Percentiles rank a stretch among this genome's conserved stretches.
Conservation (phyloP, 2,329 filamentous ascomycete species). For the Apiospora pterosperma region DNA sequence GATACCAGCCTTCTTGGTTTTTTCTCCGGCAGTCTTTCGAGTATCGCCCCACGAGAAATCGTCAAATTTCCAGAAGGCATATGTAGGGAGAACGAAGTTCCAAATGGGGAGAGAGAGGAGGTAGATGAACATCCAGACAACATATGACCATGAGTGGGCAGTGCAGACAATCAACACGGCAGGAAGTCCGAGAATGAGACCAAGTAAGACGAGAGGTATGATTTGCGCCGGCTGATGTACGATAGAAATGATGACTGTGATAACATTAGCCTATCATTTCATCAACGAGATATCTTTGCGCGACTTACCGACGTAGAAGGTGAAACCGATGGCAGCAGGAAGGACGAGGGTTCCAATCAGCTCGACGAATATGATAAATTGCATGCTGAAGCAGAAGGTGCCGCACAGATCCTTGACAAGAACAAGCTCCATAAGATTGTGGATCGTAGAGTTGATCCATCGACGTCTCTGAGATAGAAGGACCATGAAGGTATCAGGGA, state of each 20-base stretch:
- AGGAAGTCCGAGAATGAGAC: conserved; percentile 87
- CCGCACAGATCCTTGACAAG: conserved; percentile 94
- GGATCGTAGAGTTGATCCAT: conserved; percentile 99
- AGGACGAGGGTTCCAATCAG: conserved; percentile 91
- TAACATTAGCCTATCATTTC: conserved; percentile 16
- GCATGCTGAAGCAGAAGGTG: conserved; percentile 99
- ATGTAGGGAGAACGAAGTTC: conserved; percentile 93
- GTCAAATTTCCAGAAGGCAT: conserved; percentile 99
- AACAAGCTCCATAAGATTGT: conserved; percentile 97
- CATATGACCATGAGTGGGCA: conserved; percentile 87
- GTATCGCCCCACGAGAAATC: conserved; percentile 99
- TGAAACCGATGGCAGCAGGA: conserved; percentile 94
- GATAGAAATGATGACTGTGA: conserved; percentile 78
- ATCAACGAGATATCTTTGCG: neutral
- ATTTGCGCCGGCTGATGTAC: conserved; percentile 72
- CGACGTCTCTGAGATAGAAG: conserved; percentile 90
- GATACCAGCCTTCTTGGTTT: conserved; percentile 79
- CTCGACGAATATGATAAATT: conserved; percentile 96
- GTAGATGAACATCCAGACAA: conserved; percentile 97
- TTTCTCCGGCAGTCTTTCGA: conserved; percentile 88
- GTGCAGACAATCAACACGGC: conserved; percentile 90
- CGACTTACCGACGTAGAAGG: conserved; percentile 85
- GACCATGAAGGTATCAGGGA: conserved; percentile 89
- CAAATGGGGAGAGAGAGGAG: conserved; percentile 88
- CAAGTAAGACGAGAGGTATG: conserved; percentile 87